phyloP scores from a whole-genome alignment of 2,329 filamentous ascomycete species.

The Beauveria sp. region DNA sequence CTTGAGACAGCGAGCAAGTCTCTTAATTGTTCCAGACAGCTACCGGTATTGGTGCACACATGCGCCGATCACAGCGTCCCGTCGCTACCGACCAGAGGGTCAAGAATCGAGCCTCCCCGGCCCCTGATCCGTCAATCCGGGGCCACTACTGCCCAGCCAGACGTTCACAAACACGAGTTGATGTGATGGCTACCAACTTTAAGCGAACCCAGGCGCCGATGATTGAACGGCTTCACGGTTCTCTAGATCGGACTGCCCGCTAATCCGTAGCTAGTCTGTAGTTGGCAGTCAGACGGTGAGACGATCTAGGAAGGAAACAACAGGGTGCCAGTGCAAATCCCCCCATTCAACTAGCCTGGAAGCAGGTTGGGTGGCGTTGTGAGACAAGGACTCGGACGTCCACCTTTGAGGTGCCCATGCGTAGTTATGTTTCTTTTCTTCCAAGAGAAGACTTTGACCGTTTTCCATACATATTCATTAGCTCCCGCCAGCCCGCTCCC shows the following conservation, averaged over 20 bases:
- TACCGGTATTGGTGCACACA: not conserved
- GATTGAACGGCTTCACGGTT: not conserved
- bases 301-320: not conserved
- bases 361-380: not conserved
- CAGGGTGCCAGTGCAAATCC: not conserved
- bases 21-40: not conserved
- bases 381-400: constrained; percentile 5
- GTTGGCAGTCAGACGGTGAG: not conserved
- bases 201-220: not conserved
- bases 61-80: not conserved
- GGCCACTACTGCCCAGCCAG: too few relatives aligned
- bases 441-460: not conserved
- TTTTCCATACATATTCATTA: not conserved
- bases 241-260: not conserved
- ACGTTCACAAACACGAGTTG: too few relatives aligned
- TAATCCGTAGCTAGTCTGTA: not conserved
- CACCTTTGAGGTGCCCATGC: not conserved
- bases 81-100: not conserved
- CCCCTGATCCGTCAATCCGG: not conserved
- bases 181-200: too few relatives aligned
- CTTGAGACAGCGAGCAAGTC: too few relatives aligned
- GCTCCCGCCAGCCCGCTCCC: not conserved
- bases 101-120: too few relatives aligned
- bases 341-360: not conserved
- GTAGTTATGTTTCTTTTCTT: not conserved